Base-by-base conservation (phyloP, 257 asterid genomes). In the Oldenlandia corymbosa region DNA sequence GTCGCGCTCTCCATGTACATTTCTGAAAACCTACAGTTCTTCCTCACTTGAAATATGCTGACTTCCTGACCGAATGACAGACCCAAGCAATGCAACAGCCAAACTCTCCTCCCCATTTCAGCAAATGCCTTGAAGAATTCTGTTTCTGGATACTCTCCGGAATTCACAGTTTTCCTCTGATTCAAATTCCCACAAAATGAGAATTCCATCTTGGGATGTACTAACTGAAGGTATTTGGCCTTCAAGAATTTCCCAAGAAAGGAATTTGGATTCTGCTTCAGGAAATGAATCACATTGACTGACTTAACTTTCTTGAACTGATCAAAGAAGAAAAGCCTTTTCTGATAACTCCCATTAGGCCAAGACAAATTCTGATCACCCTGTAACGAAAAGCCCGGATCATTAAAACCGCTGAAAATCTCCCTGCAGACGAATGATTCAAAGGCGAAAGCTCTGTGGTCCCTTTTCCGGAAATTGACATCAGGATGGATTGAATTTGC, bases 151-250 rank as follows among this genome's bases (percentile, higher is more conserved):
- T 17, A 87, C 39, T 83, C 97, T 7, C 96, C 95, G 13, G 94
- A 73, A 36, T 83, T 87, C 71, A 87, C 82, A 78, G 58, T 57
- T 47, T 90, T 85, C 42, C 96, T 85, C 77, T 90, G 97, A 68
- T 84, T 84, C 69, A 93, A 62, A 60, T 86, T 90, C 47, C 99
- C 97, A 47, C 82, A 83, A 41, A 93, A 84, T 7, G 97, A 93
- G 50, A 81, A 84, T 42, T 93, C 99, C 99, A 93, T 90, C 72
- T 90, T 87, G 17, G 97, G 99, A 59, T 92, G 97, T 60, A 92
- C 83, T 79, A 92, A 16, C 8, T 76, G 82, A 14, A 92, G 87
- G 61, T 92, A 92, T 77, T 84, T 92, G 0, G 80, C 76, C 45
- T 84, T 89, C 85, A 87, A 65, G 64, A 92, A 87, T 30, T 78